Conservation (phyloP, 2,329 filamentous ascomycete species). For the Hirsutella rhossiliensis region DNA sequence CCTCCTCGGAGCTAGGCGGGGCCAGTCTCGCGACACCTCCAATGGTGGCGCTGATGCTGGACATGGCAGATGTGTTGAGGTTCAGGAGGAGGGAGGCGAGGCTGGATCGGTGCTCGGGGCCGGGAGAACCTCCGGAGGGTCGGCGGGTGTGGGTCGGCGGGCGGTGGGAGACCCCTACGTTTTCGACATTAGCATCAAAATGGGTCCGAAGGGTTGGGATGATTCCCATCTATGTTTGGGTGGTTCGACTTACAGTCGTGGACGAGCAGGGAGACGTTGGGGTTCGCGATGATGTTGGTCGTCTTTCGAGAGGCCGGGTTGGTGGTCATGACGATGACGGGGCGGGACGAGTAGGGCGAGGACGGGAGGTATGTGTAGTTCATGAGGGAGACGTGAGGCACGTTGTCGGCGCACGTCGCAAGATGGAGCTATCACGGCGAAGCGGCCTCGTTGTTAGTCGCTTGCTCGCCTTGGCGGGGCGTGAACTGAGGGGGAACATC, state of each 20-base stretch:
- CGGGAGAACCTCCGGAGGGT: slow-evolving; percentile 49
- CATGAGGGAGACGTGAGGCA: slow-evolving; percentile 92
- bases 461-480: neutral
- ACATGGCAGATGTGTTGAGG: slow-evolving; percentile 80
- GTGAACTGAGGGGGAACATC: neutral
- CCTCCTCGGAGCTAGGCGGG: slow-evolving; percentile 63
- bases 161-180: slow-evolving; percentile 70
- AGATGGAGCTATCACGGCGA: slow-evolving; percentile 64
- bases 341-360: slow-evolving; percentile 53
- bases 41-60: slow-evolving; percentile 84
- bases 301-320: slow-evolving; percentile 70
- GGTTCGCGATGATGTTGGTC: slow-evolving; percentile 71
- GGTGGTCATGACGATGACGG: slow-evolving; percentile 93
- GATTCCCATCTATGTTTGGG: neutral
- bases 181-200: neutral
- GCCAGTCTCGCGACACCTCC: slow-evolving; percentile 75
- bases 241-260: slow-evolving; percentile 57
- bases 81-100: slow-evolving; percentile 77
- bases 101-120: slow-evolving; percentile 54
- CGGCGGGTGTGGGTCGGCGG: slow-evolving; percentile 60
- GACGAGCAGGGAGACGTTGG: slow-evolving; percentile 83
- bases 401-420: slow-evolving; percentile 73
- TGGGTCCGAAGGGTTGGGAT: neutral
- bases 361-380: slow-evolving; percentile 94
- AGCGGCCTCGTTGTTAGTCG: too few species aligned